Evolutionary conservation across 2,329 filamentous ascomycete species (phyloP).

Genomic region (Botrytis galanthina): DNA sequence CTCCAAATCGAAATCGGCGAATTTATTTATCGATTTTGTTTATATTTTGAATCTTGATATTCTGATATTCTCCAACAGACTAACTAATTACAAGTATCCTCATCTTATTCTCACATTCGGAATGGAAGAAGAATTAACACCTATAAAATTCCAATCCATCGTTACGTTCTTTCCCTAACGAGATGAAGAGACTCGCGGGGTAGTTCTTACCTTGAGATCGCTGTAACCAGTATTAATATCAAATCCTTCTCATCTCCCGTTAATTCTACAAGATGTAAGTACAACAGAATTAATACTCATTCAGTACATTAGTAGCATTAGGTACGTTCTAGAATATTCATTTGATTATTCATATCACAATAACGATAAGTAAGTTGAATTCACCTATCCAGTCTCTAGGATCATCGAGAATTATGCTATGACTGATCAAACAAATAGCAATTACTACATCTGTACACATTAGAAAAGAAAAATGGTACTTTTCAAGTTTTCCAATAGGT

Average conservation of each 20-base stretch:
- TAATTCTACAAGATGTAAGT: background rate
- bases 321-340: background rate
- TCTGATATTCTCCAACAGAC: background rate
- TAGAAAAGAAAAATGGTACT: background rate
- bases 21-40: background rate
- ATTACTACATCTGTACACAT: background rate
- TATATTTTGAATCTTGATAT: background rate
- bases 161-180: background rate
- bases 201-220: background rate
- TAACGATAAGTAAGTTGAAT: background rate
- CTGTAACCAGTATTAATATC: background rate
- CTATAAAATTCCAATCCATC: background rate
- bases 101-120: background rate
- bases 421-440: background rate
- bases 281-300: background rate
- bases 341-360: background rate
- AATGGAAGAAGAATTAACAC: too few relatives aligned
- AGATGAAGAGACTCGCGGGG: background rate
- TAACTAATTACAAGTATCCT: background rate
- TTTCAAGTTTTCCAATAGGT: background rate
- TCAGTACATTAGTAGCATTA: background rate
- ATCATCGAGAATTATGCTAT: accelerated
- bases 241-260: background rate
- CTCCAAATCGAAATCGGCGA: background rate
- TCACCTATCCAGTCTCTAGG: background rate